phyloP scores from a whole-genome alignment of 768 basidiomycete species.

The Ephemerocybe angulata region DNA sequence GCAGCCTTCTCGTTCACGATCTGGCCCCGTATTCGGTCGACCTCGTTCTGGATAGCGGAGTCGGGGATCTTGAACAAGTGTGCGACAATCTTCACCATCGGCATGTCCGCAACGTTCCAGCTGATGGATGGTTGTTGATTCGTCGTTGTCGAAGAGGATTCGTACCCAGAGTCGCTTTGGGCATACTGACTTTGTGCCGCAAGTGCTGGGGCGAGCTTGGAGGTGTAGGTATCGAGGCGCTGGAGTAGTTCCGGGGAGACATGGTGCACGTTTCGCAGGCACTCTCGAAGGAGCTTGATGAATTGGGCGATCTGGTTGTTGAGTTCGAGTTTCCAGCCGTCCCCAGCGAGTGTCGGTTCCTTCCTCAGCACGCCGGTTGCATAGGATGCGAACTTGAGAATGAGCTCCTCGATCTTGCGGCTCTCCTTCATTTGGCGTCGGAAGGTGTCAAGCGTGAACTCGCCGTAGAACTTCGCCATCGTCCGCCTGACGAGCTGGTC shows the following conservation, averaged over 20 bases:
- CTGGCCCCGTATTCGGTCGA: conserved; percentile 57
- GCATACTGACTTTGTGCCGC: conserved; percentile 19
- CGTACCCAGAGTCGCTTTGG: conserved; percentile 63
- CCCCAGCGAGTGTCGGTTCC: conserved; percentile 76
- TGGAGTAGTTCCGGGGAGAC: conserved; percentile 80
- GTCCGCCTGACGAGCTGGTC: conserved; percentile 88
- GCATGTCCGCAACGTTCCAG: conserved; percentile 68
- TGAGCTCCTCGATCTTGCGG: conserved; percentile 95
- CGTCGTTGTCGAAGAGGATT: conserved; percentile 55
- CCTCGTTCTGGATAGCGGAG: conserved; percentile 64
- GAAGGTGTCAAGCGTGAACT: conserved; percentile 82
- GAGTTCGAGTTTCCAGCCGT: conserved; percentile 90
- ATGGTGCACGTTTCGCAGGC: conserved; percentile 65
- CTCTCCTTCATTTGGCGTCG: conserved; percentile 92
- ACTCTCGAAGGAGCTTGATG: conserved; percentile 81
- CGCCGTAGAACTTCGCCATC: conserved; percentile 90
- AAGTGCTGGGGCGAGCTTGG: conserved; percentile 69
- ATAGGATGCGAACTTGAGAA: conserved; percentile 91
- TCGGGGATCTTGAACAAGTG: conserved; percentile 73
- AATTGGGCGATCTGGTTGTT: conserved; percentile 91
- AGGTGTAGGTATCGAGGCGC: conserved; percentile 79
- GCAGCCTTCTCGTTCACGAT: conserved; percentile 85
- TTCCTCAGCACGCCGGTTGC: conserved; percentile 87
- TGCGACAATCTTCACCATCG: conserved; percentile 65
- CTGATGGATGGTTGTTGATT: conserved; percentile 37